These are phyloP conservation scores for Nemania sp. DNA, from an alignment of 2,329 filamentous ascomycete species.

Conservation along the genomic window DNA sequence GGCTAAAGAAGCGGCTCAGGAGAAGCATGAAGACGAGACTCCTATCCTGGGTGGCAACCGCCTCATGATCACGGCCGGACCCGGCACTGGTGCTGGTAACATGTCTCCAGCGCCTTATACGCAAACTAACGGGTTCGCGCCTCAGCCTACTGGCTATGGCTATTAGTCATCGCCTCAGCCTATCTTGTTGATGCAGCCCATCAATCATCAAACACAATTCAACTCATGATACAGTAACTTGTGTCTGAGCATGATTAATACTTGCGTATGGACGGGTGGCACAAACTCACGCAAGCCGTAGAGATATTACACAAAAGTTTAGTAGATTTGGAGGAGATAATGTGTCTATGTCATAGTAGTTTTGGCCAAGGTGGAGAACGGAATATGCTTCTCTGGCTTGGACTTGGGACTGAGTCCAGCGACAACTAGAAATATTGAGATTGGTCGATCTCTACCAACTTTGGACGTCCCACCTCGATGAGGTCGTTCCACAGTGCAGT, in stretches of 20 bases:
- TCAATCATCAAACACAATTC: constrained; percentile 15
- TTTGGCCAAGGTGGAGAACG: constrained; percentile 34
- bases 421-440: constrained; percentile 29
- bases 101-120: constrained; percentile 76
- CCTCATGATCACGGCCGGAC: constrained; percentile 95
- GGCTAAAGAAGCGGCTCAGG: constrained; percentile 73
- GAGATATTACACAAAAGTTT: constrained; percentile 41
- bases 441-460: constrained; percentile 32
- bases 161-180: constrained; percentile 57
- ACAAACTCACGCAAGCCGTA: constrained; percentile 23
- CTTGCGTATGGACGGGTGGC: constrained; percentile 13
- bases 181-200: constrained; percentile 31
- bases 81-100: constrained; percentile 64
- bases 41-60: constrained; percentile 90
- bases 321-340: constrained; percentile 44
- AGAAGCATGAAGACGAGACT: constrained; percentile 92
- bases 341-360: constrained; percentile 39
- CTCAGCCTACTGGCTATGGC: constrained; percentile 85
- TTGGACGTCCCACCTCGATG: constrained; percentile 36
- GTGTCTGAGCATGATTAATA: constrained; percentile 19
- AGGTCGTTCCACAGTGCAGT: constrained; percentile 39
- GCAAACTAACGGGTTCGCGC: constrained; percentile 88
- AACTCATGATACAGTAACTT: constrained; percentile 13
- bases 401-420: constrained; percentile 30
- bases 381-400: constrained; percentile 18